Evolutionary conservation across 2,329 filamentous ascomycete genomes (phyloP).

Genomic region (Colletotrichum melonis): DNA sequence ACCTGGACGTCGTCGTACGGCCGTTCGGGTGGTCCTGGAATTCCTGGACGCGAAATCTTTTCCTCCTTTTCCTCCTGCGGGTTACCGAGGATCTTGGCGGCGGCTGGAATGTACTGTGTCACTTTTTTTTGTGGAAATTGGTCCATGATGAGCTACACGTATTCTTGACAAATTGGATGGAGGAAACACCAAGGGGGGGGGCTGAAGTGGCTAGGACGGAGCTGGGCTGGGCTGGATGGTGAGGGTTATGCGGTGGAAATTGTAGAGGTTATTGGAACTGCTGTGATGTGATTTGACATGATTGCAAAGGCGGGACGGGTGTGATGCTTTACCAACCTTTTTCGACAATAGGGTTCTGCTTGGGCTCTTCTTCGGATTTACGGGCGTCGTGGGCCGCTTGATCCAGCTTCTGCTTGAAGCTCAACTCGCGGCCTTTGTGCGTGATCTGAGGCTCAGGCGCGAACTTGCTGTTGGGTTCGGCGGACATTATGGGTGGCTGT

Average conservation of each 20-base stretch:
- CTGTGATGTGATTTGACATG: neutral
- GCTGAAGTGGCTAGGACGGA: neutral
- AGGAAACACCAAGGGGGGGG: neutral
- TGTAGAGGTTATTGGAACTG: neutral
- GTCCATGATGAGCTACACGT: constrained; percentile 17
- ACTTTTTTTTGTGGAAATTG: constrained; percentile 43
- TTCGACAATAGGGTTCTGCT: constrained; percentile 52
- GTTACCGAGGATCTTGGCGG: constrained; percentile 53
- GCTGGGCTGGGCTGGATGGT: neutral
- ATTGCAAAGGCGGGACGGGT: neutral
- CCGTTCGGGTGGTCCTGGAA: constrained; percentile 53
- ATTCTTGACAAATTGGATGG: neutral
- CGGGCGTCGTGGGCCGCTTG: constrained; percentile 50
- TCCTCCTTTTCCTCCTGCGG: constrained; percentile 42
- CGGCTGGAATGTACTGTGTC: constrained; percentile 56
- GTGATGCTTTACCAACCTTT: constrained; percentile 49
- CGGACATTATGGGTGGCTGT: constrained; percentile 20
- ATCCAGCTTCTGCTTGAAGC: constrained; percentile 59
- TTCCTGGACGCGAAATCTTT: constrained; percentile 40
- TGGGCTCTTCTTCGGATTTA: constrained; percentile 38
- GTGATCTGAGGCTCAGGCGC: constrained; percentile 29
- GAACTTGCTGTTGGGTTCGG: constrained; percentile 25
- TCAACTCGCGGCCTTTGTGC: constrained; percentile 38
- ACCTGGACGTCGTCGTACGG: constrained; percentile 61
- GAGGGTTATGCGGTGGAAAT: neutral